Evolutionary conservation across 306 rosid species (phyloP).

Genomic region (Cicer pinnatifidum): DNA sequence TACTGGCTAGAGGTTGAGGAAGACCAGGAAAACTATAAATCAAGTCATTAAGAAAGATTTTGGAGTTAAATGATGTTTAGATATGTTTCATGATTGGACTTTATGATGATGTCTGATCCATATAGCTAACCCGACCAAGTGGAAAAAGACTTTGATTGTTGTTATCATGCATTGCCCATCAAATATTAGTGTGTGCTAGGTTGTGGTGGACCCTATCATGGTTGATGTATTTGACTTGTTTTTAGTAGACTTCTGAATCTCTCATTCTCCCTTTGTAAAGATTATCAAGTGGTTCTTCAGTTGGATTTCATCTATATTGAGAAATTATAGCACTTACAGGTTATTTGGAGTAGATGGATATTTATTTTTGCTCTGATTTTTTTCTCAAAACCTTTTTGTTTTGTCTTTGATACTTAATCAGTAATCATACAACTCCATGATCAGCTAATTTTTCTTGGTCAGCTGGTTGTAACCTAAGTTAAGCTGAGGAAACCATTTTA

Average conservation of each 20-base stretch:
- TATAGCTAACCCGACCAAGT: not conserved
- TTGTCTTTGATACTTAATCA: slow-evolving; percentile 6
- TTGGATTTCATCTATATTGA: not conserved
- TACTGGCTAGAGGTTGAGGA: not conserved
- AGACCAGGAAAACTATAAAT: not conserved
- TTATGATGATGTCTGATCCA: not conserved
- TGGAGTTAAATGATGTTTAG: not conserved
- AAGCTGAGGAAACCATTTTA: slow-evolving; percentile 17
- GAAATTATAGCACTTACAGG: not conserved
- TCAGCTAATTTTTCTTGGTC: not conserved
- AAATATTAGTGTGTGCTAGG: slow-evolving; percentile 2
- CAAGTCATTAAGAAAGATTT: not conserved
- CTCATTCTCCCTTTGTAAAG: slow-evolving; percentile 1
- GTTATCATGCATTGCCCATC: not conserved
- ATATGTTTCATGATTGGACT: not conserved
- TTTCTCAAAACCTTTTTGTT: not conserved
- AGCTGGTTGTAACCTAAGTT: not conserved
- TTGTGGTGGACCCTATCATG: not conserved
- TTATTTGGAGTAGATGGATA: slow-evolving; percentile 7
- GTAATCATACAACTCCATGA: slow-evolving; percentile 9
- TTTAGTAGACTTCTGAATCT: slow-evolving; percentile 19
- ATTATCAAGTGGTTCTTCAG: not conserved
- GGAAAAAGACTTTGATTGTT: not conserved
- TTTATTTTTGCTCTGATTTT: slow-evolving; percentile 3
- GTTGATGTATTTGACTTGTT: slow-evolving; percentile 16